Percentiles rank a stretch among this genome's conserved stretches.
Evolutionary conservation across 495 filamentous ascomycete species (phyloP).

Genomic region (Hypoxylon crocopeplum): DNA sequence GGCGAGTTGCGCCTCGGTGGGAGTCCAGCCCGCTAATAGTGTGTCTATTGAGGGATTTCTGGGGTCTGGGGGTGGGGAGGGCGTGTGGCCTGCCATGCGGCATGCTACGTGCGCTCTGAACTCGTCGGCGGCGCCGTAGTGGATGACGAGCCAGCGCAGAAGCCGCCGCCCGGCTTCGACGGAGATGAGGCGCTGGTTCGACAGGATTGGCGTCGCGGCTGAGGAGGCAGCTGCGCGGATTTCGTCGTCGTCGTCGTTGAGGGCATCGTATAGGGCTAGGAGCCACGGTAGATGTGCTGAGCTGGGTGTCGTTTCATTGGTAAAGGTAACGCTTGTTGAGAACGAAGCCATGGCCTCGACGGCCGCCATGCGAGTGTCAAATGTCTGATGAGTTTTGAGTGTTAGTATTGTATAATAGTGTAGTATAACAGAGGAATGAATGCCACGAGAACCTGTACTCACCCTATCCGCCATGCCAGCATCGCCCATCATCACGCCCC

Average conservation of each 20-base stretch:
- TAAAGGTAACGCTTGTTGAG: constrained; percentile 36
- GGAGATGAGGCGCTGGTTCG: constrained; percentile 42
- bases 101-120: constrained; percentile 44
- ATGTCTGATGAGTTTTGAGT: constrained; percentile 55
- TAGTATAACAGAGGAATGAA: neutral
- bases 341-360: constrained; percentile 48
- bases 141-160: constrained; percentile 41
- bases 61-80: neutral
- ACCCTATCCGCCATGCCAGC: constrained; percentile 53
- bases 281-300: constrained; percentile 48
- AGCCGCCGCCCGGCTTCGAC: constrained; percentile 49
- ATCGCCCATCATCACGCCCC: constrained; percentile 54
- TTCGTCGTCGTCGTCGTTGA: constrained; percentile 93
- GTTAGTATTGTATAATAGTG: constrained; percentile 1
- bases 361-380: constrained; percentile 69
- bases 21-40: constrained; percentile 29
- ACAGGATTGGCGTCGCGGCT: constrained; percentile 49
- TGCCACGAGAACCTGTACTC: constrained; percentile 18
- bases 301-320: constrained; percentile 21
- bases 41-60: no score
- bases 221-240: constrained; percentile 70
- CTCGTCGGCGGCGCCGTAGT: constrained; percentile 33
- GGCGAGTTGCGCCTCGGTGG: constrained; percentile 56
- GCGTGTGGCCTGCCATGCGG: constrained; percentile 44
- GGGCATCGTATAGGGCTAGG: constrained; percentile 56